Conservation (phyloP, 2,329 filamentous ascomycete species). For the Ophiostoma perfectum region DNA sequence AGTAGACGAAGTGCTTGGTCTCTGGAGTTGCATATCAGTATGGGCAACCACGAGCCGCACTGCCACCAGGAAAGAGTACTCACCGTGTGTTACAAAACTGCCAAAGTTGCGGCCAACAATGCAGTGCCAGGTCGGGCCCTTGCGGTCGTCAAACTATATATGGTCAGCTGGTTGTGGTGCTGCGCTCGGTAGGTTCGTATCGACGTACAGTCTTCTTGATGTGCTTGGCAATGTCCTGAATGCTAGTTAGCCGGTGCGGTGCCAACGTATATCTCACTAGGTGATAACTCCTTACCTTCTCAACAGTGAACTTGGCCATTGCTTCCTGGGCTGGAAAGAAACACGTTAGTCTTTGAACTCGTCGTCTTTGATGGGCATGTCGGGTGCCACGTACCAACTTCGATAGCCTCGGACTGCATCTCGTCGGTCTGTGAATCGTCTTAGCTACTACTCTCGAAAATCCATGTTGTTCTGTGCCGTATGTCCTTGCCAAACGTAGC, state of each 20-base stretch:
- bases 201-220: slow-evolving; percentile 83
- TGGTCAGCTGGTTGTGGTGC: neutral
- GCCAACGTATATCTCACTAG: neutral
- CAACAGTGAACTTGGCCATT: slow-evolving; percentile 58
- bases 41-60: neutral
- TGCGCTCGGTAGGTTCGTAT: neutral
- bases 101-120: slow-evolving; percentile 98
- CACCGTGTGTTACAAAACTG: slow-evolving; percentile 97
- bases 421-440: slow-evolving; percentile 67
- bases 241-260: slow-evolving; percentile 9
- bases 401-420: slow-evolving; percentile 92
- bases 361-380: neutral
- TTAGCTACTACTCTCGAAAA: neutral
- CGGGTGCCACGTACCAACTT: slow-evolving; percentile 70
- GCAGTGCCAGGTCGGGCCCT: slow-evolving; percentile 98
- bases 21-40: slow-evolving; percentile 49
- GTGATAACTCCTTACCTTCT: slow-evolving; percentile 44
- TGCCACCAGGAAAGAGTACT: slow-evolving; percentile 29
- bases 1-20: slow-evolving; percentile 99
- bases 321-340: slow-evolving; percentile 51
- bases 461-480: neutral
- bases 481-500: too few species aligned
- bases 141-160: slow-evolving; percentile 83
- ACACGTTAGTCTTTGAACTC: neutral
- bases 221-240: slow-evolving; percentile 85